phyloP scores from a whole-genome alignment of 2,329 filamentous ascomycete genomes.

The Fusarium graminum region DNA sequence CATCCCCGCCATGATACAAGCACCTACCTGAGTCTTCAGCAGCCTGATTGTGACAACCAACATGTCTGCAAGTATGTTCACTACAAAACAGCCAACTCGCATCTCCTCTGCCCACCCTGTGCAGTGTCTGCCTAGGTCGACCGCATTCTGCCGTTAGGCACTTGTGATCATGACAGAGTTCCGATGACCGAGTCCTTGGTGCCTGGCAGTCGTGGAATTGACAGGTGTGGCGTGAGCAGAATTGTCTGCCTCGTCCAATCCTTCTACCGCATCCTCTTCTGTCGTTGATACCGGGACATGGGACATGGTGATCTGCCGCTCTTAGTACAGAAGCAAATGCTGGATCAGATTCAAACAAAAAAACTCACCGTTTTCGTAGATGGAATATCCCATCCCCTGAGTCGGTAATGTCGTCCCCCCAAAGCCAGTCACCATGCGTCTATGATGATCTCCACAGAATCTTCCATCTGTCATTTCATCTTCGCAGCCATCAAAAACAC shows the following conservation, averaged over 20 bases:
- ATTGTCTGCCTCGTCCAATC: constrained; percentile 17
- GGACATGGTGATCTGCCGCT: constrained; percentile 17
- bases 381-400: constrained; percentile 29
- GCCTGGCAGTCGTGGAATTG: constrained; percentile 40
- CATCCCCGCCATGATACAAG: constrained; percentile 27
- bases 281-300: constrained; percentile 23
- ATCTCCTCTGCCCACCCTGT: not conserved
- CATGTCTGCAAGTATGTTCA: constrained; percentile 37
- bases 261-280: constrained; percentile 27
- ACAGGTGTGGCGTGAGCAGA: constrained; percentile 46
- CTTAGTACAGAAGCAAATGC: constrained; percentile 4
- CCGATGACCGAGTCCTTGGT: constrained; percentile 25
- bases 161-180: constrained; percentile 40
- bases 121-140: constrained; percentile 18
- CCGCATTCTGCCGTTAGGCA: constrained; percentile 34
- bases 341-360: not conserved
- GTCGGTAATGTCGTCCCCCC: constrained; percentile 22
- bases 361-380: constrained; percentile 47
- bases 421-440: constrained; percentile 18
- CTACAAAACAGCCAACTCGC: constrained; percentile 37
- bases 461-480: constrained; percentile 38
- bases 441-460: constrained; percentile 45
- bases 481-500: constrained; percentile 45
- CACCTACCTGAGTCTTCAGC: constrained; percentile 31
- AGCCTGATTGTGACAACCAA: constrained; percentile 36